Evolutionary conservation across 495 filamentous ascomycete genomes (phyloP).

Genomic region (Penicillium goetzii): DNA sequence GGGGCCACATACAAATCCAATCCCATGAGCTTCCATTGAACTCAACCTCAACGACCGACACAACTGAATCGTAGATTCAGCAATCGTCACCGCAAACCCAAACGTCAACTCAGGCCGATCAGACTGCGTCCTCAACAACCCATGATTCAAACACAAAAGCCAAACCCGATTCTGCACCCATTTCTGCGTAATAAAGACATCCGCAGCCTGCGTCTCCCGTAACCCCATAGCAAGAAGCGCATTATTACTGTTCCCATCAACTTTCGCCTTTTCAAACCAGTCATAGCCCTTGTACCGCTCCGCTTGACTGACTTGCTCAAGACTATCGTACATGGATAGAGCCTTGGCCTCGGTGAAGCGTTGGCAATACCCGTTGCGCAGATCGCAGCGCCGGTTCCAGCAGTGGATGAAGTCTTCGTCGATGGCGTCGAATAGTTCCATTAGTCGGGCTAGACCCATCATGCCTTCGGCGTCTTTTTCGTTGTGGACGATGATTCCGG

Average conservation of each 20-base stretch:
- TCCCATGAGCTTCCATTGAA: slow-evolving; percentile 74
- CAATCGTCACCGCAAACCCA: slow-evolving; percentile 70
- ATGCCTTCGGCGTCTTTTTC: slow-evolving; percentile 49
- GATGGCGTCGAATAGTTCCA: slow-evolving; percentile 49
- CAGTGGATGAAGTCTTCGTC: slow-evolving; percentile 49
- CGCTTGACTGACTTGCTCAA: slow-evolving; percentile 35
- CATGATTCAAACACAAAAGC: slow-evolving; percentile 65
- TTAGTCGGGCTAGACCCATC: slow-evolving; percentile 47
- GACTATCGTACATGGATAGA: slow-evolving; percentile 41
- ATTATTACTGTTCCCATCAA: slow-evolving; percentile 36
- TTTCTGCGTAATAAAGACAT: slow-evolving; percentile 73
- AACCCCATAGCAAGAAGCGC: slow-evolving; percentile 51
- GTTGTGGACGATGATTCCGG: slow-evolving; percentile 50
- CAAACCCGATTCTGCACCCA: slow-evolving; percentile 86
- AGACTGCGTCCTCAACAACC: slow-evolving; percentile 53
- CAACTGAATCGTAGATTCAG: slow-evolving; percentile 64
- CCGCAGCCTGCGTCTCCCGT: slow-evolving; percentile 68
- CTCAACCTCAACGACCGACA: slow-evolving; percentile 64
- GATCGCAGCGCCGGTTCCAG: slow-evolving; percentile 47
- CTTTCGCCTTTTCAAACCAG: slow-evolving; percentile 63
- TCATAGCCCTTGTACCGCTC: slow-evolving; percentile 57
- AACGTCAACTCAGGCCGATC: slow-evolving; percentile 65
- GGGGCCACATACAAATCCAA: slow-evolving; percentile 62
- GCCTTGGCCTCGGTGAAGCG: slow-evolving; percentile 42
- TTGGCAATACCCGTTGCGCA: slow-evolving; percentile 38